Percentiles rank a stretch among this genome's conserved stretches.
These are phyloP conservation scores for Tuber calosporum DNA, from an alignment of 495 filamentous ascomycete species.

Conservation along the genomic window DNA sequence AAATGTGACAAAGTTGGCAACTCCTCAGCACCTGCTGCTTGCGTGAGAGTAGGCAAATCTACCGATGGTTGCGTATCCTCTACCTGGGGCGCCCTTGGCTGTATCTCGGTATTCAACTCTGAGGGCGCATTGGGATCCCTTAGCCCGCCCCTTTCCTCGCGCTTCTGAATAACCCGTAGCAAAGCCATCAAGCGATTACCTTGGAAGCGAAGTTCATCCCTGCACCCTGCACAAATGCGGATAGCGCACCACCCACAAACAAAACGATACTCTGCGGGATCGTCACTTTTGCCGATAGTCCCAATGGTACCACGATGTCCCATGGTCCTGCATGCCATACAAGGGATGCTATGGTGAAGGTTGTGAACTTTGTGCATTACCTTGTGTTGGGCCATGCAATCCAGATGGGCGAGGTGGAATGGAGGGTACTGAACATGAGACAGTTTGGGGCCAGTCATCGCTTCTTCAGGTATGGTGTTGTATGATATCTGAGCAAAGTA, in stretches of 20 bases:
- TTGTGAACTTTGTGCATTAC: slow-evolving; percentile 4
- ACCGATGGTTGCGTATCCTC: not conserved
- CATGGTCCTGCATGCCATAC: not conserved
- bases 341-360: not conserved
- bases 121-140: not conserved
- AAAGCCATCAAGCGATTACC: not conserved
- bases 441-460: not conserved
- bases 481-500: slow-evolving; percentile 3
- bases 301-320: not conserved
- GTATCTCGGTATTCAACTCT: not conserved
- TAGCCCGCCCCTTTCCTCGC: not conserved
- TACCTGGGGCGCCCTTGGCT: not conserved
- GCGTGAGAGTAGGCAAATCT: not conserved
- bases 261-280: not conserved
- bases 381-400: not conserved
- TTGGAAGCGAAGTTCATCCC: not conserved
- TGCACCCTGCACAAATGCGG: not conserved
- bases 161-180: not conserved
- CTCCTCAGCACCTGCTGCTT: not conserved
- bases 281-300: not conserved
- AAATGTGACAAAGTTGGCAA: not conserved
- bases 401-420: not conserved
- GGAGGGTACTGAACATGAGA: not conserved
- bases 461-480: not conserved
- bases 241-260: not conserved